Base-by-base conservation (phyloP, 2,329 filamentous ascomycete species). In the Colletotrichum godetiae region DNA sequence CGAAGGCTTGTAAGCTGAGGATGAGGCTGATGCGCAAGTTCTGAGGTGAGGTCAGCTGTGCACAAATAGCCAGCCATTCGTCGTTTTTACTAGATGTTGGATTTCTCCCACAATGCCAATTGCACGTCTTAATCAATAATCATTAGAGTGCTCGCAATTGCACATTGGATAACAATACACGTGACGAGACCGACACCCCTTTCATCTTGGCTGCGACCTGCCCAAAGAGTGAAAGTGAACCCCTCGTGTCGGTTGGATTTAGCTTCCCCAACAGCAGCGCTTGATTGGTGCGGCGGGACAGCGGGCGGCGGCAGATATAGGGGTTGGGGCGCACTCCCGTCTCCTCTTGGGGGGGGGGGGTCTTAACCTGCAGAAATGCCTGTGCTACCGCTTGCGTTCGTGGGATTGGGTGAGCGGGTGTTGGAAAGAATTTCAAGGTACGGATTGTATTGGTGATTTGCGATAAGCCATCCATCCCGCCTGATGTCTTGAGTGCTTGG, bases 281-380 rank as follows among this genome's bases (percentile, higher is more conserved):
- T 52, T 68, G 59, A 73, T 73, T 73, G 70, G 70, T 56, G 67
- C 58, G 33, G 52, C 55, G 19, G 33, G 61, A 59, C 35, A 70
- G 58, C 46, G 56, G 56, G 56, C 46, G 56, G 67, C 70, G 67
- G 70, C 70, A 73, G 70, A 70, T 70, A 60, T 42, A 61, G 67
- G 69, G 58, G 64, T 46, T 56, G 58, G 55, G 62, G 62, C 13
- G 37, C 13, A 70, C 37, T 31, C 12, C 15, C 37, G 37, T 15
- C 13, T 42, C 13, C 13, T 42, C 13, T 42, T 42, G 7, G 37
- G 37, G 37, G 37, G 37, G 7, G 37, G 37, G 37, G 37, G 37
- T 42, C 37, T 42, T 42, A 15, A 22, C 31, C 58, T 62, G 55
- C 52, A 27, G 61, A 15, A 49, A 49, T 49, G 42, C 19, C 19